phyloP scores from a whole-genome alignment of 495 filamentous ascomycete genomes.

The Podospora pseudopauciseta region DNA sequence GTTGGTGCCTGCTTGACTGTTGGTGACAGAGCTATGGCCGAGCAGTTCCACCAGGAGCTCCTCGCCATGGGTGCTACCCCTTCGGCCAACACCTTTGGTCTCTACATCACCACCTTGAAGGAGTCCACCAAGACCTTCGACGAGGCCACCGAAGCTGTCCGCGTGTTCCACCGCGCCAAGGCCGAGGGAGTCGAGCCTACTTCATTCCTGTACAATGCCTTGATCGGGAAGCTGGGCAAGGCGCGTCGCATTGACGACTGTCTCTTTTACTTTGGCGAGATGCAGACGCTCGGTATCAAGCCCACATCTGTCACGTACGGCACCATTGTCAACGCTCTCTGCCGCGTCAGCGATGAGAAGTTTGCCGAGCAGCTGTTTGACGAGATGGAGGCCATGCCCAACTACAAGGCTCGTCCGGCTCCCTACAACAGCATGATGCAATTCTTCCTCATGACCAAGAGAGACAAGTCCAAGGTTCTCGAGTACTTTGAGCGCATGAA shows the following conservation, averaged over 20 bases:
- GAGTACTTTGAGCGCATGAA: constrained; percentile 94
- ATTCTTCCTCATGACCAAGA: constrained; percentile 96
- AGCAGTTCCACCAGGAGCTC: constrained; percentile 85
- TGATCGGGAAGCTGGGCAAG: constrained; percentile 97
- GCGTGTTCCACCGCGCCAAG: constrained; percentile 92
- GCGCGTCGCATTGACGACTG: constrained; percentile 97
- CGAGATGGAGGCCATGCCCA: constrained; percentile 98
- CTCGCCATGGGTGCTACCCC: constrained; percentile 82
- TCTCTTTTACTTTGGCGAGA: constrained; percentile 95
- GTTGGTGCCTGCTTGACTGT: constrained; percentile 85
- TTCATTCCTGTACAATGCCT: constrained; percentile 96
- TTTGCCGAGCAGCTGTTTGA: constrained; percentile 98
- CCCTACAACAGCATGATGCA: constrained; percentile 99
- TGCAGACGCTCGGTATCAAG: constrained; percentile 87
- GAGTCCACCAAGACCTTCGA: constrained; percentile 96
- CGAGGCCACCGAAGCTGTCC: constrained; percentile 92
- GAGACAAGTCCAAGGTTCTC: constrained; percentile 90
- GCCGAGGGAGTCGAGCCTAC: constrained; percentile 92
- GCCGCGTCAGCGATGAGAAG: constrained; percentile 93
- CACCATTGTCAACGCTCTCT: constrained; percentile 95
- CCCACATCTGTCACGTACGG: constrained; percentile 97
- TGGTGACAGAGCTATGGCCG: constrained; percentile 73
- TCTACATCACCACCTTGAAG: constrained; percentile 97
- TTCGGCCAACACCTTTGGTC: constrained; percentile 93
- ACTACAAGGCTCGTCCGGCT: constrained; percentile 95